Base-by-base conservation (phyloP, 352 stramenopile species). In the Blastocystis sp. region DNA sequence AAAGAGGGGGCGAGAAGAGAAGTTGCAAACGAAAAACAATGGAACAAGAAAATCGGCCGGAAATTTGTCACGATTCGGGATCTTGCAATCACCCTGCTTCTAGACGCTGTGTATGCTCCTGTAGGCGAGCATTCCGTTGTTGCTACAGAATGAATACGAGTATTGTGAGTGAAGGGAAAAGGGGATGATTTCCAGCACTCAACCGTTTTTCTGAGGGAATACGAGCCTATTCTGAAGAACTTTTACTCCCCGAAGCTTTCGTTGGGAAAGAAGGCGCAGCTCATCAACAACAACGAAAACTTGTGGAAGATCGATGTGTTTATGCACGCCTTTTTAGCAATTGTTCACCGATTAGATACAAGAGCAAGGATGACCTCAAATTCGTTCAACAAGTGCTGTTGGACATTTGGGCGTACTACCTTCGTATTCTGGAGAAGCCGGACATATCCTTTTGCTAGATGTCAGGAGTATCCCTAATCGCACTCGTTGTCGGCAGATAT, bases 181-280 rank as follows among this genome's bases (percentile, higher is more conserved):
- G 40, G 14, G 14, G 5, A 28, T 84, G 53, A 84, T 28, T 17
- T 17, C 21, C 66, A 84, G 74, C 74, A 45, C 28, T 84, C 74
- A 67, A 84, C 74, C 34, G 11, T 59, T 3, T 84, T 52, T 84
- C 56, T 41, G 38, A 84, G 48, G 56, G 74, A 84, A 67, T 69
- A 69, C 56, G 74, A 84, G 60, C 52, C 53, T 34, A 53, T 84
- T 84, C 38, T 84, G 40, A 84, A 69, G 74, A 84, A 84, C 52
- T 69, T 84, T 17, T 53, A 52, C 10, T 84, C 74, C 0, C 41
- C 74, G 38, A 84, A 56, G 66, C 60, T 84, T 40, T 84, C 74
- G 2, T 53, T 84, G 38, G 74, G 74, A 14, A 84, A 84, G 56
- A 66, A 67, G 23, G 74, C 60, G 21, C 48, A 84, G n/a, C 34